Base-by-base conservation (phyloP, 2,329 filamentous ascomycete genomes). In the Aureobasidium sp. region DNA sequence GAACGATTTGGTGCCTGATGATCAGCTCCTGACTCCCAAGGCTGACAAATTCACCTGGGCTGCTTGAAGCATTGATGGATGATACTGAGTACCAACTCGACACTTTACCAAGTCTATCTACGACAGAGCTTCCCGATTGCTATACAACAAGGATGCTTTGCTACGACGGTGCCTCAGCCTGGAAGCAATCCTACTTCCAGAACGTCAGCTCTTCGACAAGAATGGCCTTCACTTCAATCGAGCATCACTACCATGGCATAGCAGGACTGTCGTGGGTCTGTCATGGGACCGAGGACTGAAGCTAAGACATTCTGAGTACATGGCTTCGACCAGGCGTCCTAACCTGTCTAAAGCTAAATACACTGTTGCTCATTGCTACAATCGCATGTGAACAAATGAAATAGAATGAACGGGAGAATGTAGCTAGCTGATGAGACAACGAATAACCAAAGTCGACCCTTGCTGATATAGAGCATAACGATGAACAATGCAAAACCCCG, bases 1-100 rank as follows among this genome's bases (percentile, higher is more conserved):
- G 29, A 59, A 62, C 11, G 43, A 67, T 23, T n/a, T 67, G 51
- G 51, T 56, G 43, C 65, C 65, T 27, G 65, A 67, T 25, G 58
- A 63, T n/a, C 42, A 65, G 16, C 43, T 65, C 18, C 20, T 38
- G 2, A 65, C 63, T 4, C 63, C 63, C 45, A 65, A 65, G 47
- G 43, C 54, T 23, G 43, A 65, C 45, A 65, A 65, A 38, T 65
- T 65, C 20, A 31, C 63, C 6, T 61, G 58, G 58, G 55, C 27
- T 47, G 56, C 42, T 59, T 59, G 56, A 59, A 9, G 42, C 10
- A 5, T 51, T 4, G 16, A 20, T 33, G 25, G 18, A 8, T 16
- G 9, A 23, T 13, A 8, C 18, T 33, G 5, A 40, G 40, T 27
- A n/a, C 6, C 23, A 27, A 40, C 13, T 54, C 33, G 2, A 27